Evolutionary conservation across 2,329 filamentous ascomycete species (phyloP).

Genomic region (Alternaria gaisen): DNA sequence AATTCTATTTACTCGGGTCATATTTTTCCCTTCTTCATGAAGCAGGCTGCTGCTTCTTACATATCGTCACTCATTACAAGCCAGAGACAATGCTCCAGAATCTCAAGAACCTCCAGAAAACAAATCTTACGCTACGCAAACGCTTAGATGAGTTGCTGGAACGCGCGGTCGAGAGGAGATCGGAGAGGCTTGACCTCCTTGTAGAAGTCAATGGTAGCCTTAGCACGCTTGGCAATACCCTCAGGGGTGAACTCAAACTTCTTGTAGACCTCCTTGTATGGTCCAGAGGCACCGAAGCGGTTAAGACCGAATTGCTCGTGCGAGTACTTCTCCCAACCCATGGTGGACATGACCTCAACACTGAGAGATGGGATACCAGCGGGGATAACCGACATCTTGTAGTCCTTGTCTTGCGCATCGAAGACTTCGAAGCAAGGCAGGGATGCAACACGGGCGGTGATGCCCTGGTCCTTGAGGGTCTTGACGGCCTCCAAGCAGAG

Average conservation of each 20-base stretch:
- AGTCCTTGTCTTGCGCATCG: constrained; percentile 91
- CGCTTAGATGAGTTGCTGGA: constrained; percentile 91
- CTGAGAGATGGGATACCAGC: constrained; percentile 93
- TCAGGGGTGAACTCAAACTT: constrained; percentile 99
- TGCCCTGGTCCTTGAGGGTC: constrained; percentile 83
- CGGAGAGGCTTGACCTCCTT: constrained; percentile 88
- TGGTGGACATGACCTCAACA: constrained; percentile 95
- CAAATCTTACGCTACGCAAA: constrained; percentile 13
- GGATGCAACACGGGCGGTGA: constrained; percentile 92
- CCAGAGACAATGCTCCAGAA: constrained; percentile 6
- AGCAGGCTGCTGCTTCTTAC: constrained; percentile 28
- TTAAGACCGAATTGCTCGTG: constrained; percentile 99
- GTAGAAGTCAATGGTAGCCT: constrained; percentile 95
- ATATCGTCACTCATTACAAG: constrained; percentile 17
- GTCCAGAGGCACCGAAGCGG: constrained; percentile 96
- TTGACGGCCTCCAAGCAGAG: constrained; percentile 94
- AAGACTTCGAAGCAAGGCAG: constrained; percentile 98
- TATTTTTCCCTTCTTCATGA: constrained; percentile 22
- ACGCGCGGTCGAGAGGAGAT: constrained; percentile 95
- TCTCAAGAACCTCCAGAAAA: constrained; percentile 4
- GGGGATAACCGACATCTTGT: constrained; percentile 90
- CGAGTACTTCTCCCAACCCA: constrained; percentile 98
- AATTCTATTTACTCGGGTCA: constrained; percentile 33
- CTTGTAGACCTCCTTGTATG: constrained; percentile 98
- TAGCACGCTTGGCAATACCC: constrained; percentile 92